Evolutionary conservation across 2,329 filamentous ascomycete genomes (phyloP), one percentile per base, ranked within the genome.

Genomic region (Diaporthe sp.): DNA sequence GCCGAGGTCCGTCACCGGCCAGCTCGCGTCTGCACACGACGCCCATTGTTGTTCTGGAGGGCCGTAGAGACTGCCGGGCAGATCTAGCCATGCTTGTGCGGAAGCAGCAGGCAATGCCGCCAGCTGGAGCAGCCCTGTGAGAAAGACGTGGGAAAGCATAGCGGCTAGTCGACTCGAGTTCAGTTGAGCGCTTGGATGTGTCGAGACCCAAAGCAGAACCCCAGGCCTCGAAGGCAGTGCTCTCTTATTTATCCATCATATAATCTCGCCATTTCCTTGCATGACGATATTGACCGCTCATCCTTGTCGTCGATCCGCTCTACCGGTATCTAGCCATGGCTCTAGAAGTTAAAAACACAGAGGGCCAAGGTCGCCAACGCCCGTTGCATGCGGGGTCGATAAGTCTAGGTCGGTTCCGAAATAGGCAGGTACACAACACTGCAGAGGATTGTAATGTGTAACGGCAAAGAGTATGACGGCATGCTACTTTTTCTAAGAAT

Each of bases 1-100:
- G 31, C 79, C 79, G 28, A 78, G 68, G 5, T 74, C 65, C 61
- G 57, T 74, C 46, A 49, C 76, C 70, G 58, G 79, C 79, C 79
- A 80, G 65, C 78, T 79, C 49, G 79, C 78, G 65, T 78, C 77
- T 19, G 77, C 76, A 49, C 78, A 80, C 4, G 77, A 77, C 37
- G 73, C 68, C 72, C 72, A 74, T 25, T 34, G 65, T 25, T 69
- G 49, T 25, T 74, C 65, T 34, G 71, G 71, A 3, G 62, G 62
- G 5, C 71, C 71, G 15, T 76, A 76, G 28, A 76, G 65, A 17
- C 71, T 76, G 19, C 74, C 74, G 0, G 74, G 74, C 10, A 76
- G 62, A 42, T 74, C 72, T 28, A 34, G 39, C 74, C 74, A 76
- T 15, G 74, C 57, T 55, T 74, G 74, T 25, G 71, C 74, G 12